A percentile compares a stretch with the other conserved stretches of the same genome.
Conservation (phyloP, 2,329 filamentous ascomycete species). For the Piedraia hortae region DNA sequence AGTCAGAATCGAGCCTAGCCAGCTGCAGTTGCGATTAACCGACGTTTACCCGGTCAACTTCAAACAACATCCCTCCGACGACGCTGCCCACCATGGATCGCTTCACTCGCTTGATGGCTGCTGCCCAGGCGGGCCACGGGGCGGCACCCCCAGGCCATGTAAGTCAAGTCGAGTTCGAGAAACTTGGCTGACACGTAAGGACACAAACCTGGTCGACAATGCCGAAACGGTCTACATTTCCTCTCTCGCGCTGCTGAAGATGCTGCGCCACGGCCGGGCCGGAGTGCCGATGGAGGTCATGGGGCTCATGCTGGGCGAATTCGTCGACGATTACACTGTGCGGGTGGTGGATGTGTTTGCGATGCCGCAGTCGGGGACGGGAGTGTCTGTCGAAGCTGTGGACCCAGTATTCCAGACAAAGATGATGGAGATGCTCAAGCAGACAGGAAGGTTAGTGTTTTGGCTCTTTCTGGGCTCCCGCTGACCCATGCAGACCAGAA, state of each 20-base stretch:
- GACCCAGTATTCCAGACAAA: slow-evolving; percentile 98
- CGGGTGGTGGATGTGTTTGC: slow-evolving; percentile 96
- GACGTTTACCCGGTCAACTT: too few species aligned
- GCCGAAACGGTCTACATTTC: slow-evolving; percentile 99
- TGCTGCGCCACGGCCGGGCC: slow-evolving; percentile 88
- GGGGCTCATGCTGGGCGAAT: slow-evolving; percentile 96
- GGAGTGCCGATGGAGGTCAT: slow-evolving; percentile 99
- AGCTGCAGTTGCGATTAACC: too few species aligned
- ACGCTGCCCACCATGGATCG: too few species aligned
- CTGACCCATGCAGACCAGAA: slow-evolving; percentile 37
- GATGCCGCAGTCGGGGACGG: slow-evolving; percentile 96
- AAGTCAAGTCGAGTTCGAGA: neutral
- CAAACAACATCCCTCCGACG: too few species aligned
- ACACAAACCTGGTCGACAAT: slow-evolving; percentile 90
- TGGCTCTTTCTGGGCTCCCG: slow-evolving; percentile 1
- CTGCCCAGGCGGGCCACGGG: slow-evolving; percentile 35
- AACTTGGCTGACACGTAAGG: slow-evolving; percentile 22
- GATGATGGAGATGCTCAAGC: slow-evolving; percentile 99
- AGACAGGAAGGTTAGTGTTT: slow-evolving; percentile 58
- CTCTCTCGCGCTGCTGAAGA: slow-evolving; percentile 86
- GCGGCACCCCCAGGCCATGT: slow-evolving; percentile 12
- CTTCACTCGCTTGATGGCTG: slow-evolving; percentile 64
- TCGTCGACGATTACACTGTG: slow-evolving; percentile 96
- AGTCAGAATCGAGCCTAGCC: too few species aligned
- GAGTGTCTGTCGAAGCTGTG: slow-evolving; percentile 92